A percentile compares a stretch with the other conserved stretches of the same genome.
Evolutionary conservation across 768 basidiomycete species (phyloP).

Genomic region (Solioccasus polychromus): DNA sequence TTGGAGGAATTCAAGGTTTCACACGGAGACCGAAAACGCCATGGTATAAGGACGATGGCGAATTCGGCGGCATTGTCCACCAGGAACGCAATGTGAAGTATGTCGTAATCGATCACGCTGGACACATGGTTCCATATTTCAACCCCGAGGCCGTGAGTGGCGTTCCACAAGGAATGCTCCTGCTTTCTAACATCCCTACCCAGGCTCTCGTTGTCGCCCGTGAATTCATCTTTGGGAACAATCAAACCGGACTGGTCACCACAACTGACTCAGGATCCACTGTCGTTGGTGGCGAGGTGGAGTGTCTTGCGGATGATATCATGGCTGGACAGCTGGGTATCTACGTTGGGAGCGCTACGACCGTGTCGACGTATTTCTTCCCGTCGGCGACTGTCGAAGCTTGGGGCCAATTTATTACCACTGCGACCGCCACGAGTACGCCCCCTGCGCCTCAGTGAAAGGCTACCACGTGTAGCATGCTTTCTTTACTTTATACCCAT

Average conservation of each 20-base stretch:
- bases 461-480: no score
- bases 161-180: no score
- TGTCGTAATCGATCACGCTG: slow-evolving; percentile 35
- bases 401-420: slow-evolving; percentile 51
- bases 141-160: slow-evolving; percentile 45
- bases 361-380: slow-evolving; percentile 50
- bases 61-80: slow-evolving; percentile 64
- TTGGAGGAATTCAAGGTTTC: slow-evolving; percentile 75
- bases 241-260: slow-evolving; percentile 55
- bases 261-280: slow-evolving; percentile 17
- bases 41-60: slow-evolving; percentile 56
- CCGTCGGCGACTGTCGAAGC: slow-evolving; percentile 55
- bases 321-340: slow-evolving; percentile 55
- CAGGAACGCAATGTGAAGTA: slow-evolving; percentile 66
- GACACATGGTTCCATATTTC: slow-evolving; percentile 34
- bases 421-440: no score
- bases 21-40: slow-evolving; percentile 63
- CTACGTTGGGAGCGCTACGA: slow-evolving; percentile 47
- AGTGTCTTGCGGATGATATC: slow-evolving; percentile 42
- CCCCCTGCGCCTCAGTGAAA: no score
- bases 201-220: slow-evolving; percentile 35
- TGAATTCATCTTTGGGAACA: slow-evolving; percentile 67
- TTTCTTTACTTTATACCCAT: no score
- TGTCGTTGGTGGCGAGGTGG: slow-evolving; percentile 49
- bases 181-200: no score